These are phyloP conservation scores for Tetrapyrgos nigripes DNA, from an alignment of 1,284 basidiomycete genomes.

Conservation along the genomic window DNA sequence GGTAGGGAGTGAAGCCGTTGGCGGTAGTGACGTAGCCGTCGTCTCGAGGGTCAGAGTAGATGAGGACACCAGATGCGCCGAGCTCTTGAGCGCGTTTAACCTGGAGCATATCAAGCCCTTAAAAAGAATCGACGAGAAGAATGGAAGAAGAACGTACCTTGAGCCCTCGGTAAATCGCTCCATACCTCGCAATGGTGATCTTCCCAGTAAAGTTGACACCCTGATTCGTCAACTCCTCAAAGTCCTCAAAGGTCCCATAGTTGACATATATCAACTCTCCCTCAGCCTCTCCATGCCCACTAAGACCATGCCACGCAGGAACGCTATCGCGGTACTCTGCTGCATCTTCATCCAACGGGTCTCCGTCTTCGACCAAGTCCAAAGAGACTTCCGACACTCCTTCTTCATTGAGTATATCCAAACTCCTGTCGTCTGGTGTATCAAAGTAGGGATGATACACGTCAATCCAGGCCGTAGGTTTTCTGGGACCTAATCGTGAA, in stretches of 20 bases:
- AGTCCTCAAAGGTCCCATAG: constrained; percentile 82
- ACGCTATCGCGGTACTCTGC: constrained; percentile 62
- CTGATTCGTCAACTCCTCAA: constrained; percentile 61
- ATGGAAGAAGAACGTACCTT: constrained; percentile 53
- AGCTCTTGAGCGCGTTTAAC: constrained; percentile 71
- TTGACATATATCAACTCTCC: constrained; percentile 81
- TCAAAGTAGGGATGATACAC: constrained; percentile 87
- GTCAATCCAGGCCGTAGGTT: constrained; percentile 79
- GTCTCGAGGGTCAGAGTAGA: constrained; percentile 91
- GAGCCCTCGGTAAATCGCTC: constrained; percentile 82
- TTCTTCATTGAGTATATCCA: constrained; percentile 64
- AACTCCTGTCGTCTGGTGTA: constrained; percentile 66
- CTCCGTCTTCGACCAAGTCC: constrained; percentile 72
- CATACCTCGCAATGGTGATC: constrained; percentile 88
- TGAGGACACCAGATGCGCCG: constrained; percentile 77
- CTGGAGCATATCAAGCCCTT: constrained; percentile 38
- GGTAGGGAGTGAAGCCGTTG: constrained; percentile 83
- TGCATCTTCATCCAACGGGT: constrained; percentile 67
- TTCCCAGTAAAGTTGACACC: constrained; percentile 82
- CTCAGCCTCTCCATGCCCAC: constrained; percentile 64
- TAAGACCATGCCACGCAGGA: constrained; percentile 76
- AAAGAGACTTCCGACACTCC: constrained; percentile 73
- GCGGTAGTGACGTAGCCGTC: constrained; percentile 84
- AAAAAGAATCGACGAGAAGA: neutral
- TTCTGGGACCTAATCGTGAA: constrained; percentile 39